These are phyloP conservation scores for Xylaria intraflava DNA, from an alignment of 495 filamentous ascomycete genomes.

Conservation along the genomic window DNA sequence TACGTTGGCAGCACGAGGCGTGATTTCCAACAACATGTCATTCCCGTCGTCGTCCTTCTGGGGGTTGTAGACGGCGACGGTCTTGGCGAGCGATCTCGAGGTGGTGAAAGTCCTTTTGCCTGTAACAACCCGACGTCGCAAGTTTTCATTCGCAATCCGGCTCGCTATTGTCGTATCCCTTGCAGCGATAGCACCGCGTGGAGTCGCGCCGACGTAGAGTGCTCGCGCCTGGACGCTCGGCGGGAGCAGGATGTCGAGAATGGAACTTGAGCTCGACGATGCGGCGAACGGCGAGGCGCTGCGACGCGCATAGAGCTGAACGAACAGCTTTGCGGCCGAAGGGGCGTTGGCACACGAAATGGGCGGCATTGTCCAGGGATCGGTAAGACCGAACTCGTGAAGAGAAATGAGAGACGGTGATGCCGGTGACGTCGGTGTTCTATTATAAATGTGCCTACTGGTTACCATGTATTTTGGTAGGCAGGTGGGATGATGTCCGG, in stretches of 20 bases:
- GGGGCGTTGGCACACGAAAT: slow-evolving; percentile 33
- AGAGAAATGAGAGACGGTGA: no score
- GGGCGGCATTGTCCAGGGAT: slow-evolving; percentile 25
- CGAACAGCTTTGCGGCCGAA: slow-evolving; percentile 30
- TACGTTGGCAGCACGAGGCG: slow-evolving; percentile 73
- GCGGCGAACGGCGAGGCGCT: slow-evolving; percentile 4
- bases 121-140: neutral
- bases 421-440: neutral
- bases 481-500: slow-evolving; percentile 35
- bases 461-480: slow-evolving; percentile 12
- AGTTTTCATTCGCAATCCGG: neutral
- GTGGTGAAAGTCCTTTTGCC: slow-evolving; percentile 24
- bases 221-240: slow-evolving; percentile 8
- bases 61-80: slow-evolving; percentile 53
- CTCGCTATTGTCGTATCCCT: slow-evolving; percentile 5
- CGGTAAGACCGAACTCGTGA: neutral
- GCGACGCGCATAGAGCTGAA: slow-evolving; percentile 33
- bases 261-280: slow-evolving; percentile 11
- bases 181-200: neutral
- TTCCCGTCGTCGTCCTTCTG: slow-evolving; percentile 72
- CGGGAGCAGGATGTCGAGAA: slow-evolving; percentile 36
- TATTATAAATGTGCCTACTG: neutral
- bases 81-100: slow-evolving; percentile 25
- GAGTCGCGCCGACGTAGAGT: slow-evolving; percentile 7
- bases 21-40: slow-evolving; percentile 71